Evolutionary conservation across 306 rosid species (phyloP), one percentile per base, ranked within the genome.

Genomic region (Trifolium fragiferum): DNA sequence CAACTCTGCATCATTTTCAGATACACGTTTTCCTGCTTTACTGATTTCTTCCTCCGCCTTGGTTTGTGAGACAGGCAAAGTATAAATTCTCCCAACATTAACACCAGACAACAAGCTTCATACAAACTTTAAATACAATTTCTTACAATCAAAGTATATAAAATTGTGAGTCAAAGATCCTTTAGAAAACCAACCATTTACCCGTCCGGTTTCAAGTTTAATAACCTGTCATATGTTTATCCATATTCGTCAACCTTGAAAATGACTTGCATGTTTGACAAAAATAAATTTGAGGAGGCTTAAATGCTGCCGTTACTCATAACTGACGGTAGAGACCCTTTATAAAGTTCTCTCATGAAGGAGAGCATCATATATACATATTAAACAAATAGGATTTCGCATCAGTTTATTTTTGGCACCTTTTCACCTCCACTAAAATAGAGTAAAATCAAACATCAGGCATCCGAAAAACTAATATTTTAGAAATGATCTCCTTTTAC

Each of bases 1-100:
- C 66, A 91, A 85, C 83, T 91, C 98, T 20, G 85, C 81, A 70
- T 90, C 95, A 82, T 87, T 94, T 78, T 91, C 92, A 5, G 79
- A 85, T 75, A 88, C 67, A 61, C 87, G 89, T 57, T 85, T 86
- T 82, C 81, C 88, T 33, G 90, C 93, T 68, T 86, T 87, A 84
- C 75, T 76, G 84, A 91, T 88, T 84, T 85, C 93, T 58, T 80
- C 80, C 82, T 88, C 93, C 64, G 90, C 92, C 77, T 87, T 87
- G 78, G 87, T 84, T 90, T 94, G 98, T 82, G 87, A 80, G 70
- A 57, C 74, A 76, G 87, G 84, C 86, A 94, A 84, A 21, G 16
- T 21, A 73, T 32, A 40, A 30, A 30, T 6, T 30, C 6, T 19
- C 35, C 38, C 20, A 13, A 58, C 50, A 53, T 53, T 40, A 53